Evolutionary conservation across 192 early-diverging fungal species (phyloP), one percentile per base, ranked within the genome.

Genomic region (Rhizophagus prolifer): DNA sequence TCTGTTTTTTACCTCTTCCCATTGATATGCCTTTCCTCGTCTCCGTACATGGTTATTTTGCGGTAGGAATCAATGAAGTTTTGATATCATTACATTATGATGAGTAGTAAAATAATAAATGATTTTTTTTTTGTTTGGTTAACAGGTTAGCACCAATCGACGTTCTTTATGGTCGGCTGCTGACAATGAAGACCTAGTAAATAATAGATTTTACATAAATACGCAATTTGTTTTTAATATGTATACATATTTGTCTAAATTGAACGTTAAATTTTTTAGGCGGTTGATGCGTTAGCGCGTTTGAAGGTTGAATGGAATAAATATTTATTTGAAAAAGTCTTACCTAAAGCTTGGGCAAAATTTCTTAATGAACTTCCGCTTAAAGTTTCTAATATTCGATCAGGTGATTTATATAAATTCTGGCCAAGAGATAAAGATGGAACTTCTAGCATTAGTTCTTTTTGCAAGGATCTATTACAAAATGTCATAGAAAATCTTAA

Each of bases 1-100:
- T 83, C 38, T 84, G 83, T 16, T 84, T 84, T 44, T 47, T 84
- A 8, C 83, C 83, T 21, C 81, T 84, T 41, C 72, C 78, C 4
- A 75, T 81, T 19, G 41, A 65, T 25, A 59, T 75, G 1, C 81
- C 81, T 0, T 78, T 83, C 21, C 81, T 66, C 0, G 83, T 83
- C 10, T 81, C 82, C 26, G 80, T 84, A 31, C 77, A 84, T 36
- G 83, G 83, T 1, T 73, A 78, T 50, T 84, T 84, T 41, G 81
- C 83, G 7, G 79, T 84, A 44, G 70, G 62, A n/a, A 25, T 25
- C 4, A 8, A n/a, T 44, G 3, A 54, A 54, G 12, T 28, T 54
- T 54, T 54, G 47, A 50, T 50, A n/a, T 54, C 7, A 1, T 54
- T 7, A 19, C 5, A 19, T 54, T 54, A 19, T 21, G 19, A 54